Evolutionary conservation across 2,329 filamentous ascomycete genomes (phyloP).

Genomic region (Fusarium heterosporum): DNA sequence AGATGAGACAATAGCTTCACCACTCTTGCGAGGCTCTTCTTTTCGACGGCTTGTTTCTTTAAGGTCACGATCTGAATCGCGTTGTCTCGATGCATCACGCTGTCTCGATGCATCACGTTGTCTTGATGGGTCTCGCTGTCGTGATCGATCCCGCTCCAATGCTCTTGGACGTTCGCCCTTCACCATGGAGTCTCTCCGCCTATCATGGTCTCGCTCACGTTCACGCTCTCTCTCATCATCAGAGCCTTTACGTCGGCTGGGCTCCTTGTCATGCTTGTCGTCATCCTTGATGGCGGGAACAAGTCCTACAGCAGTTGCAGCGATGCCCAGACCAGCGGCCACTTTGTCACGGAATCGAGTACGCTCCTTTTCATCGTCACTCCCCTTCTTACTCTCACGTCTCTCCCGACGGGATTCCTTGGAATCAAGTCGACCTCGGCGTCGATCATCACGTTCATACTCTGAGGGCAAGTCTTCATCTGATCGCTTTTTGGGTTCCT

Average conservation of each 20-base stretch:
- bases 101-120: conserved; percentile 21
- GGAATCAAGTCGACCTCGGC: conserved; percentile 42
- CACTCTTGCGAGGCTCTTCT: conserved; percentile 53
- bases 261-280: conserved; percentile 53
- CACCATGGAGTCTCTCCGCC: conserved; percentile 38
- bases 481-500: conserved; percentile 48
- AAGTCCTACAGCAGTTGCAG: conserved; percentile 62
- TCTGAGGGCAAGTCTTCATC: conserved; percentile 50
- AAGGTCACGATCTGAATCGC: conserved; percentile 41
- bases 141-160: neutral
- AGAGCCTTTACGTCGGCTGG: conserved; percentile 48
- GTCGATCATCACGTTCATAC: conserved; percentile 48
- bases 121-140: neutral
- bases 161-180: conserved; percentile 31
- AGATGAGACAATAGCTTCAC: conserved; percentile 51
- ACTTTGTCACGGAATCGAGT: conserved; percentile 62
- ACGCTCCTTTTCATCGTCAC: conserved; percentile 54
- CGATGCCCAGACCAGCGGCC: conserved; percentile 60
- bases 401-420: conserved; percentile 48
- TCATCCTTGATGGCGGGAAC: conserved; percentile 54
- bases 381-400: conserved; percentile 48
- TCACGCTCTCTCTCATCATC: conserved; percentile 49
- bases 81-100: conserved; percentile 37
- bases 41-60: conserved; percentile 54
- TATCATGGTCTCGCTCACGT: conserved; percentile 37